phyloP scores from a whole-genome alignment of 1,284 basidiomycete genomes.

The Cutaneotrichosporon dermatis region DNA sequence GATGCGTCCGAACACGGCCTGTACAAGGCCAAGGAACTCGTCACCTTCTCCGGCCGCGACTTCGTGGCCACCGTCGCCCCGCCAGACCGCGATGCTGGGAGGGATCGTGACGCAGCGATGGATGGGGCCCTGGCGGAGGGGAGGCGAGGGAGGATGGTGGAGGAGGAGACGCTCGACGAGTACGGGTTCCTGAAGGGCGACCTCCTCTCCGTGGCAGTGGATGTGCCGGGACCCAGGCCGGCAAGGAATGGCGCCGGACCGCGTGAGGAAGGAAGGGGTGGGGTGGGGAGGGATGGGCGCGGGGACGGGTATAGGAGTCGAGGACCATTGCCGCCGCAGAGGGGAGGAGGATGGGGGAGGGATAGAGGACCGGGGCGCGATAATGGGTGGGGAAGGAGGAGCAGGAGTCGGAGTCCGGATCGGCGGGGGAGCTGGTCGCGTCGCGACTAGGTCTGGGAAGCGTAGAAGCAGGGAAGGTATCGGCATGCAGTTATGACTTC shows the following conservation, averaged over 20 bases:
- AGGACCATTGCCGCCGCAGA: background rate
- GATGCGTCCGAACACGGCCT: constrained; percentile 40
- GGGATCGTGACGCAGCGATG: constrained; percentile 7
- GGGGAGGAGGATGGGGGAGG: background rate
- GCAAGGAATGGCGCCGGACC: background rate
- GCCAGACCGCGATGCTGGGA: background rate
- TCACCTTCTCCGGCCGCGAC: constrained; percentile 36
- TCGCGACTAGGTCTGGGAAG: background rate
- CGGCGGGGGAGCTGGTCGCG: constrained; percentile 11
- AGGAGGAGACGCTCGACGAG: constrained; percentile 40
- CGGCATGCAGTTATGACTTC: no score
- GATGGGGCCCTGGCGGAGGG: constrained; percentile 19
- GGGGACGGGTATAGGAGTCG: no score
- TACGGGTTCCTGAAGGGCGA: constrained; percentile 45
- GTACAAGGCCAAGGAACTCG: constrained; percentile 36
- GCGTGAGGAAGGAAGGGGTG: background rate
- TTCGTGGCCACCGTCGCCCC: constrained; percentile 17
- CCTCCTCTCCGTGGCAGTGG: constrained; percentile 33
- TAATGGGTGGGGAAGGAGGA: background rate
- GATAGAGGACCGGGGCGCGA: background rate
- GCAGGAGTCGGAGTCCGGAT: constrained; percentile 18
- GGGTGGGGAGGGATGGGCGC: no score
- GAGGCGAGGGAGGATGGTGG: constrained; percentile 13
- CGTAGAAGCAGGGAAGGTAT: background rate
- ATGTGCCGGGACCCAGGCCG: constrained; percentile 31